phyloP scores from a whole-genome alignment of 768 basidiomycete species.

The Rhizopogon roseolus region DNA sequence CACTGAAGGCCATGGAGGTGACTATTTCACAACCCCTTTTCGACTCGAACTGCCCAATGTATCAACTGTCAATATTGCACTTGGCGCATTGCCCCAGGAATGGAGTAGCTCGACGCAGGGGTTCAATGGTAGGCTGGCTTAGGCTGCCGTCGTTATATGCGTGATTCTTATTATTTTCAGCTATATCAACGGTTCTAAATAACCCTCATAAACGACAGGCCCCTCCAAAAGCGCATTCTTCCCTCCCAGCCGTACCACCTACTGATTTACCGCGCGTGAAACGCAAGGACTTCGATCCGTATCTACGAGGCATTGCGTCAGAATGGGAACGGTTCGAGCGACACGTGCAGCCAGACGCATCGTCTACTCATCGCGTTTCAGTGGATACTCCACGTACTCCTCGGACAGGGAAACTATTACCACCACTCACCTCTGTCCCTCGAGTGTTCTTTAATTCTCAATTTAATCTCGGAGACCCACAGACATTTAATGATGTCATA shows the following conservation, averaged over 20 bases:
- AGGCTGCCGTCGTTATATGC: background rate
- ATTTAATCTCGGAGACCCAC: slow-evolving; percentile 82
- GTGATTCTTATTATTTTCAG: slow-evolving; percentile 35
- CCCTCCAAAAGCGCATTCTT: slow-evolving; percentile 84
- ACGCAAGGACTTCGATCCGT: slow-evolving; percentile 80
- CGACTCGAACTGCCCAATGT: slow-evolving; percentile 41
- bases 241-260: slow-evolving; percentile 65
- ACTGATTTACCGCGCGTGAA: slow-evolving; percentile 78
- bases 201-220: slow-evolving; percentile 82
- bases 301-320: slow-evolving; percentile 62
- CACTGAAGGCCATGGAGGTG: slow-evolving; percentile 58
- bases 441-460: slow-evolving; percentile 69
- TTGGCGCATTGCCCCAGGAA: slow-evolving; percentile 49
- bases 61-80: slow-evolving; percentile 43
- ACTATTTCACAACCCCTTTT: slow-evolving; percentile 45
- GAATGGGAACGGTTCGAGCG: slow-evolving; percentile 78
- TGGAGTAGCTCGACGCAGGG: slow-evolving; percentile 85
- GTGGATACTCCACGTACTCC: slow-evolving; percentile 17
- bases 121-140: slow-evolving; percentile 68
- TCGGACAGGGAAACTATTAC: slow-evolving; percentile 43
- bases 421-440: slow-evolving; percentile 74
- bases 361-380: slow-evolving; percentile 5
- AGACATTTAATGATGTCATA: slow-evolving; percentile 73
- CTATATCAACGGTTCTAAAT: slow-evolving; percentile 91
- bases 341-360: slow-evolving; percentile 24